Conservation (phyloP, 257 asterid species). For the Coffea eugenioides region DNA sequence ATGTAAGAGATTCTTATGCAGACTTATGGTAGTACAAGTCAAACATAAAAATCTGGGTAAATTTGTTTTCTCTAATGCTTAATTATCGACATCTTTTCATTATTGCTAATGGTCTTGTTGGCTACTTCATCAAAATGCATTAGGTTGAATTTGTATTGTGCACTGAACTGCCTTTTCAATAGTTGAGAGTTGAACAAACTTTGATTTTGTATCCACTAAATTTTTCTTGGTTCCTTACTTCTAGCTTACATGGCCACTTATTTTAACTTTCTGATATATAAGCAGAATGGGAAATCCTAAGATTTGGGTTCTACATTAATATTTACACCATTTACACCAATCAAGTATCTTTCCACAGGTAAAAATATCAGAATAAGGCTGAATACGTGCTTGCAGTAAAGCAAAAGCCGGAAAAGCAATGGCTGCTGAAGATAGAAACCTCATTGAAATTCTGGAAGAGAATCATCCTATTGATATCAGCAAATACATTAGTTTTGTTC, state of each 20-base stretch:
- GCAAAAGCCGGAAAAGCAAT: slow-evolving; percentile 6
- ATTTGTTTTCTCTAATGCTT: neutral
- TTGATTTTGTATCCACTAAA: neutral
- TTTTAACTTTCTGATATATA: neutral
- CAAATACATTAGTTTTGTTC: slow-evolving; percentile 67
- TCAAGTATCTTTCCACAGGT: neutral
- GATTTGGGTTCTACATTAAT: neutral
- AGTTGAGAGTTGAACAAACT: neutral
- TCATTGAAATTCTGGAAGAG: slow-evolving; percentile 75
- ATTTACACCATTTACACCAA: neutral
- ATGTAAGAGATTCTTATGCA: neutral
- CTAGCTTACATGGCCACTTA: neutral
- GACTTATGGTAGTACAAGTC: neutral
- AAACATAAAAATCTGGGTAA: neutral
- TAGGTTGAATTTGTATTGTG: neutral
- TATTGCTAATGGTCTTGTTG: neutral
- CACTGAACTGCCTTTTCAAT: neutral
- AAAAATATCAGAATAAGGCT: neutral
- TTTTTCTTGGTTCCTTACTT: neutral
- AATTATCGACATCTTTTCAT: neutral
- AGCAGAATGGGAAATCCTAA: neutral
- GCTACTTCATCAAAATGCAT: neutral
- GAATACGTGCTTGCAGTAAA: neutral
- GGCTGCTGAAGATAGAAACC: slow-evolving; percentile 65
- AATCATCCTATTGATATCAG: slow-evolving; percentile 52